These are phyloP conservation scores for Candida schatavii DNA, from an alignment of 805 yeast species.

Conservation along the genomic window DNA sequence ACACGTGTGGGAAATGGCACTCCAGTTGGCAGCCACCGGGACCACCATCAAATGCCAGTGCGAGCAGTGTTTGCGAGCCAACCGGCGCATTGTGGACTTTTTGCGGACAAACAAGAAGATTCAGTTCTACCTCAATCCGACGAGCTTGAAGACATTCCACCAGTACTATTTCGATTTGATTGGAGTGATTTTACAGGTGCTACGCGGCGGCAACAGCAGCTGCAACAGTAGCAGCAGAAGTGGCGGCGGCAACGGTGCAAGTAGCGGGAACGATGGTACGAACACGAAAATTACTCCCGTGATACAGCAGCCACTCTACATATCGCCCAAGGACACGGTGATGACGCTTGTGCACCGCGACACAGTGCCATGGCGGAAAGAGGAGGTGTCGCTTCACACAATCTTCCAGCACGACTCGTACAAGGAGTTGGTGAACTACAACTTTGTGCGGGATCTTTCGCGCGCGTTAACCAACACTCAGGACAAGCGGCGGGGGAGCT, in stretches of 20 bases:
- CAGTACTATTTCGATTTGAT: conserved; percentile 11
- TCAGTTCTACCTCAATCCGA: conserved; percentile 13
- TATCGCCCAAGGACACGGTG: conserved; percentile 2
- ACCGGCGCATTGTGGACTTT: conserved; percentile 5
- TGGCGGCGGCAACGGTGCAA: not conserved
- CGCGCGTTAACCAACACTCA: not conserved
- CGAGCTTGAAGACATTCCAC: conserved; percentile 7
- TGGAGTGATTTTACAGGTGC: conserved; percentile 4
- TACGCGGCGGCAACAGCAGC: too few species aligned
- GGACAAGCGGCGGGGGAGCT: not conserved
- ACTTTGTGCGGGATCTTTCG: conserved; percentile 7
- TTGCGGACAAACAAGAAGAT: conserved; percentile 9
- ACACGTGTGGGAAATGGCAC: conserved; percentile 8
- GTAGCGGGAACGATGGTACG: not conserved
- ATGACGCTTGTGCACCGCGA: conserved; percentile 1
- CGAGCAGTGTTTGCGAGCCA: not conserved
- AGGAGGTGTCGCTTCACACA: conserved; percentile 5
- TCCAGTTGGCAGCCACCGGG: not conserved
- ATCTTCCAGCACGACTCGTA: conserved; percentile 11
- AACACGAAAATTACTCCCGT: not conserved
- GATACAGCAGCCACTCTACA: not conserved
- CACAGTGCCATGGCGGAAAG: not conserved
- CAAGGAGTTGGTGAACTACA: conserved; percentile 12
- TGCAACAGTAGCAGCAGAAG: not conserved
- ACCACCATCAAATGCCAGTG: not conserved